Percentiles rank a stretch among this genome's conserved stretches.
Evolutionary conservation across 202 grass and related monocot genomes (phyloP).

Genomic region (Musa balbisiana): DNA sequence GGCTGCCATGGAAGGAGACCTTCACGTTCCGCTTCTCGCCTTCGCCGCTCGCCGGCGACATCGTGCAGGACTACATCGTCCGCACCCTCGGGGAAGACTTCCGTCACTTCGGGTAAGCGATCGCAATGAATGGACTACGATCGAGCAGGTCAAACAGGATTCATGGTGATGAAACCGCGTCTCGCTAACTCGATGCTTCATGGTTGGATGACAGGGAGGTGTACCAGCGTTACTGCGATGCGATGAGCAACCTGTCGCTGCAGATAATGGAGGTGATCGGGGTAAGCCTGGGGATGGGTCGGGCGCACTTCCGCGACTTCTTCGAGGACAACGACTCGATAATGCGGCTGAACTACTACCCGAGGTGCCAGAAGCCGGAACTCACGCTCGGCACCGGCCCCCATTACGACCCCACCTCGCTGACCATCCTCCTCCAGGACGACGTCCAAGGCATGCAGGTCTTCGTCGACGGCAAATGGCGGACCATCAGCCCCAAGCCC

Average conservation of each 20-base stretch:
- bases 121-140: too few relatives aligned
- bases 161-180: too few relatives aligned
- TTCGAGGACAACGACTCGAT: constrained; percentile 77
- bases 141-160: too few relatives aligned
- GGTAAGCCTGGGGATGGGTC: constrained; percentile 51
- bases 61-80: constrained; percentile 51
- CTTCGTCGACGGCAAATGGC: constrained; percentile 46
- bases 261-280: constrained; percentile 86
- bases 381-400: constrained; percentile 80
- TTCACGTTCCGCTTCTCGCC: constrained; percentile 55
- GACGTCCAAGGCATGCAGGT: constrained; percentile 82
- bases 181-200: too few relatives aligned
- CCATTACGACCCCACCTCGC: constrained; percentile 92
- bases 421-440: constrained; percentile 99
- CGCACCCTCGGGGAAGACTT: constrained; percentile 37
- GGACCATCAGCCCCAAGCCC: constrained; percentile 34
- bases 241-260: constrained; percentile 75
- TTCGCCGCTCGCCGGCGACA: background rate
- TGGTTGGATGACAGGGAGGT: constrained; percentile 31
- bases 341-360: constrained; percentile 97
- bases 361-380: constrained; percentile 68
- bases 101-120: constrained; percentile 43
- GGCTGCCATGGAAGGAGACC: constrained; percentile 98
- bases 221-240: constrained; percentile 53
- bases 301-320: constrained; percentile 43